phyloP scores from a whole-genome alignment of 148 eudicot genomes.

The Beta vulgaris region DNA sequence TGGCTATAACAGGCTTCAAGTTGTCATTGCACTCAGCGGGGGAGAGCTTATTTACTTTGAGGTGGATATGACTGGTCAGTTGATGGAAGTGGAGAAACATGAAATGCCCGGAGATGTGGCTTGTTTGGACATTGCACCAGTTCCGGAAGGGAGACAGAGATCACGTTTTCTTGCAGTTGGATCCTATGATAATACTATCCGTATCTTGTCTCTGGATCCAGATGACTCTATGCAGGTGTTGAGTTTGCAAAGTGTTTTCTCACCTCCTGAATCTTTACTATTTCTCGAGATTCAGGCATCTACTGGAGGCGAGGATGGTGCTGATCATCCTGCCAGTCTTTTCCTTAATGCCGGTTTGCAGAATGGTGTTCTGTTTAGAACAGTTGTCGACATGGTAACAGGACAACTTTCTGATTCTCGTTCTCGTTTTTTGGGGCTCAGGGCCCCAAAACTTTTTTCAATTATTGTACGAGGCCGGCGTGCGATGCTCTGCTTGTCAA shows the following conservation, averaged over 20 bases:
- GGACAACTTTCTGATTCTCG: slow-evolving; percentile 98
- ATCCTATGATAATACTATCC: slow-evolving; percentile 90
- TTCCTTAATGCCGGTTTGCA: slow-evolving; percentile 94
- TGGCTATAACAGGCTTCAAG: slow-evolving; percentile 92
- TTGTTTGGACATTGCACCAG: slow-evolving; percentile 96
- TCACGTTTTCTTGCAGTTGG: slow-evolving; percentile 98
- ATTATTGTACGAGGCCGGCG: slow-evolving; percentile 73
- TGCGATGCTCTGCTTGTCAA: slow-evolving; percentile 96
- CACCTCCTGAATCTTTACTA: slow-evolving; percentile 90
- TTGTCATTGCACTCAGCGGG: slow-evolving; percentile 91
- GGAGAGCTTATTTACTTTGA: slow-evolving; percentile 97
- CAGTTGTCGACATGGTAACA: slow-evolving; percentile 97
- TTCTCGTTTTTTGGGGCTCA: slow-evolving; percentile 84
- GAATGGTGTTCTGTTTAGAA: slow-evolving; percentile 89
- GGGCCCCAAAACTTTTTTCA: slow-evolving; percentile 89
- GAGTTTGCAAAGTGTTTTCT: slow-evolving; percentile 92
- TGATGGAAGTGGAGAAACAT: slow-evolving; percentile 91
- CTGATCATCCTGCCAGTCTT: slow-evolving; percentile 97
- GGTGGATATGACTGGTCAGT: slow-evolving; percentile 91
- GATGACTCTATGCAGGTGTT: slow-evolving; percentile 96
- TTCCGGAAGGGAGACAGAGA: slow-evolving; percentile 93
- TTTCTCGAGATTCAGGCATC: slow-evolving; percentile 98
- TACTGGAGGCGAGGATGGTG: slow-evolving; percentile 95
- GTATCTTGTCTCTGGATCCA: slow-evolving; percentile 86
- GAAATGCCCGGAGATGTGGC: slow-evolving; percentile 99